A percentile compares a stretch with the other conserved stretches of the same genome.
Conservation (phyloP, 768 basidiomycete species). For the Cyclocybe cylindracea region DNA sequence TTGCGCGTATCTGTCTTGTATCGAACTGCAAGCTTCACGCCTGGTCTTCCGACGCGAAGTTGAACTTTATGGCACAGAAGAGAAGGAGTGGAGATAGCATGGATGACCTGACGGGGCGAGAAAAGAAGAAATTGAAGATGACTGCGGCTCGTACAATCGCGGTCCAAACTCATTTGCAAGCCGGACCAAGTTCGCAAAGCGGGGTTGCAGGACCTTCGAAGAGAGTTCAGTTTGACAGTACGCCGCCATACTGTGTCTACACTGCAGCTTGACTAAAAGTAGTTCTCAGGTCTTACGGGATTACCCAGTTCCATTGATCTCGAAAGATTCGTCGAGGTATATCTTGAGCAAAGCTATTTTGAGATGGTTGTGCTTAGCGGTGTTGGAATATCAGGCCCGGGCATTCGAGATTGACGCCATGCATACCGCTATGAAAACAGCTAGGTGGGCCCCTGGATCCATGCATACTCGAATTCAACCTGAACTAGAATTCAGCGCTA, state of each 20-base stretch:
- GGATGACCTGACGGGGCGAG: slow-evolving; percentile 42
- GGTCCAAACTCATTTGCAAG: slow-evolving; percentile 45
- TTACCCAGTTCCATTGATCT: slow-evolving; percentile 81
- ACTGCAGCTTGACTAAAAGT: neutral
- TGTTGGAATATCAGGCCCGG: slow-evolving; percentile 57
- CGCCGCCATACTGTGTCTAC: neutral
- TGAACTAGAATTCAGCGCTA: slow-evolving; percentile 43
- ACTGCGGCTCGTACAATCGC: slow-evolving; percentile 65
- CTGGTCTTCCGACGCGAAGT: no score
- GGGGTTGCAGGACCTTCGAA: slow-evolving; percentile 43
- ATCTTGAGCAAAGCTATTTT: slow-evolving; percentile 4
- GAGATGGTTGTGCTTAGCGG: neutral
- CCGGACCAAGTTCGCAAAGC: slow-evolving; percentile 12
- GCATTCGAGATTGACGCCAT: slow-evolving; percentile 90
- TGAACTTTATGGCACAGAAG: slow-evolving; percentile 28
- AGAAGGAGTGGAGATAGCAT: slow-evolving; percentile 31
- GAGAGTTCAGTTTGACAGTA: slow-evolving; percentile 17
- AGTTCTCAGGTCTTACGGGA: slow-evolving; percentile 48
- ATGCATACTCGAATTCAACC: neutral
- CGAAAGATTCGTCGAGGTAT: slow-evolving; percentile 84
- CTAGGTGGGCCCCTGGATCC: slow-evolving; percentile 49
- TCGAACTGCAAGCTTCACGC: no score
- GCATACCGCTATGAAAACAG: slow-evolving; percentile 81
- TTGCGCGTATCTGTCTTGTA: no score
- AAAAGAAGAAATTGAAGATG: slow-evolving; percentile 73